These are phyloP conservation scores for Phytophthora sp. DNA, from an alignment of 352 stramenopile species.

Conservation along the genomic window DNA sequence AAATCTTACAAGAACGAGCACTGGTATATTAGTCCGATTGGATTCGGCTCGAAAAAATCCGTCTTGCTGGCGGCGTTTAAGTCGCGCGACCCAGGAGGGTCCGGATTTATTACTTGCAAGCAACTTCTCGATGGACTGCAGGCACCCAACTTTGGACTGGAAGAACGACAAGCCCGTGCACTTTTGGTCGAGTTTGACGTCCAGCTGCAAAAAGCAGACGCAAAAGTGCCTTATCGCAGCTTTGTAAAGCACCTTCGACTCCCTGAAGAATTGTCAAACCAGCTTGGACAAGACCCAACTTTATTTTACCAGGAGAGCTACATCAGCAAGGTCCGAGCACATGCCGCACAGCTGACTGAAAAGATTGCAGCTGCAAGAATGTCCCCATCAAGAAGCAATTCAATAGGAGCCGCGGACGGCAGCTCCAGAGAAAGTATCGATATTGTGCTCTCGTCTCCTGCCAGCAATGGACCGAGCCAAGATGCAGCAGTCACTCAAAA, in stretches of 20 bases:
- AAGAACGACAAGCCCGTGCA: constrained; percentile 36
- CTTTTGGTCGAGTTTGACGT: constrained; percentile 47
- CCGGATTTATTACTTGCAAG: constrained; percentile 41
- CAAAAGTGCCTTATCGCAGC: constrained; percentile 45
- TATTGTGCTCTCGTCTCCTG: constrained; percentile 3
- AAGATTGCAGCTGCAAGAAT: constrained; percentile 21
- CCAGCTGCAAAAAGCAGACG: constrained; percentile 25
- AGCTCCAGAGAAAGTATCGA: background rate
- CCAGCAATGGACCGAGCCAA: background rate
- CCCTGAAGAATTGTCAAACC: constrained; percentile 9
- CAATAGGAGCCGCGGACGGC: background rate
- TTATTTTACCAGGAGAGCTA: constrained; percentile 60
- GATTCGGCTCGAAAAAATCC: constrained; percentile 50
- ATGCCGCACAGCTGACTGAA: constrained; percentile 42
- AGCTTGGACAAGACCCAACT: constrained; percentile 38
- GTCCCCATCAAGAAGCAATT: background rate
- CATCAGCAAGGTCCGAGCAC: constrained; percentile 47
- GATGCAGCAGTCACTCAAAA: background rate
- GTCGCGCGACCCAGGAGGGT: constrained; percentile 41
- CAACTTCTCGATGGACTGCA: constrained; percentile 46
- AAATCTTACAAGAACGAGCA: constrained; percentile 72
- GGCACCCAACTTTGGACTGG: constrained; percentile 42
- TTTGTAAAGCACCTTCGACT: constrained; percentile 52
- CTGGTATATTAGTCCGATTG: constrained; percentile 62
- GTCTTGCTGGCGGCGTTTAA: constrained; percentile 55